A percentile compares a stretch with the other conserved stretches of the same genome.
Conservation (phyloP, 1,139 yeast genomes). For the Kodamaea alishanica region DNA sequence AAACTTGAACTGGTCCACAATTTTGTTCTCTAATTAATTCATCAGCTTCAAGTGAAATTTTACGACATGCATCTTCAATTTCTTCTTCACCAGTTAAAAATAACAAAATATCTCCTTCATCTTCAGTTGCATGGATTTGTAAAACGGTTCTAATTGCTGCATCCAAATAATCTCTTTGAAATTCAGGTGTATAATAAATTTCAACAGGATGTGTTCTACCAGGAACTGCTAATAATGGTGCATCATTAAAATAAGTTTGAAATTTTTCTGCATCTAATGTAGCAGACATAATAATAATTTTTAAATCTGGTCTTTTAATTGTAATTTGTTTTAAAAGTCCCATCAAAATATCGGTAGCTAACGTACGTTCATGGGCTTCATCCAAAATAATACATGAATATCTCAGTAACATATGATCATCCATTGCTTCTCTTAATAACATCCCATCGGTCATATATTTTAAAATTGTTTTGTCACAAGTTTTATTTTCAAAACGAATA, state of each 20-base stretch:
- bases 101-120: conserved; percentile 83
- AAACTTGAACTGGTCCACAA: conserved; percentile 84
- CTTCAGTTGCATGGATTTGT: conserved; percentile 96
- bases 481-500: conserved; percentile 89
- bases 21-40: conserved; percentile 83
- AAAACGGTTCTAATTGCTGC: conserved; percentile 92
- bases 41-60: conserved; percentile 82
- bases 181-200: conserved; percentile 93
- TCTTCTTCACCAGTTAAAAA: conserved; percentile 98
- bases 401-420: conserved; percentile 74
- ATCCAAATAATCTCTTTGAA: conserved; percentile 89
- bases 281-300: conserved; percentile 94
- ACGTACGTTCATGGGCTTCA: conserved; percentile 97
- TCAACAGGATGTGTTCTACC: conserved; percentile 98
- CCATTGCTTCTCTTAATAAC: conserved; percentile 96
- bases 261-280: conserved; percentile 96
- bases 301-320: conserved; percentile 77
- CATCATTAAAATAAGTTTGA: conserved; percentile 82
- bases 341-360: conserved; percentile 96
- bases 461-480: conserved; percentile 72
- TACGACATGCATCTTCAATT: conserved; percentile 94
- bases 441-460: conserved; percentile 99
- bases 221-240: conserved; percentile 93
- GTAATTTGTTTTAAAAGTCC: conserved; percentile 86
- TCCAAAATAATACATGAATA: conserved; percentile 91